These are phyloP conservation scores for Saturnispora galanensis DNA, from an alignment of 805 yeast genomes.

Conservation along the genomic window DNA sequence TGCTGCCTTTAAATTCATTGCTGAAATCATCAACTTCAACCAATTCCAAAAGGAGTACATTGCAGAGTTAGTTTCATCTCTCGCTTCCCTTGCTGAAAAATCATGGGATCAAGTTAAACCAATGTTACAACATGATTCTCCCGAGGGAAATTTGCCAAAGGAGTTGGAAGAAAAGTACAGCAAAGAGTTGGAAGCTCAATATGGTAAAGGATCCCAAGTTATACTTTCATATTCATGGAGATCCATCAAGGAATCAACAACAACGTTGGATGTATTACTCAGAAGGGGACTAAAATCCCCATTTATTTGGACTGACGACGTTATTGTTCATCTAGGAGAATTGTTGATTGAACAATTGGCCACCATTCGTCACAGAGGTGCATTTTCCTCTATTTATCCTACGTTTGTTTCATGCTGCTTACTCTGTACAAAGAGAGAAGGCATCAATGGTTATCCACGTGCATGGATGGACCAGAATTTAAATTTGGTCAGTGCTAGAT, in stretches of 20 bases:
- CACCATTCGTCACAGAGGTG: conserved; percentile 79
- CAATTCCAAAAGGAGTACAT: conserved; percentile 5
- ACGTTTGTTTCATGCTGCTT: conserved; percentile 59
- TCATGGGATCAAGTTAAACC: conserved; percentile 38
- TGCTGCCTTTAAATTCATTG: conserved; percentile 40
- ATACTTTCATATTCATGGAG: conserved; percentile 72
- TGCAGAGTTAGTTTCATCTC: conserved; percentile 4
- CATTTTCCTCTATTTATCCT: conserved; percentile 82
- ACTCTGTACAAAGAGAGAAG: conserved; percentile 33
- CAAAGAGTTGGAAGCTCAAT: conserved; percentile 24
- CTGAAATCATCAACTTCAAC: conserved; percentile 16
- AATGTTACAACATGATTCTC: conserved; percentile 57
- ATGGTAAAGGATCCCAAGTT: conserved; percentile 33
- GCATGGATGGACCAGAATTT: conserved; percentile 56
- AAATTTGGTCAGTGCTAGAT: conserved; percentile 31
- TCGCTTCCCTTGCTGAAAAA: conserved; percentile 9
- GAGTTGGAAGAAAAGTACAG: conserved; percentile 30
- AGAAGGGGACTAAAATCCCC: conserved; percentile 10
- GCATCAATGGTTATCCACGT: conserved; percentile 31
- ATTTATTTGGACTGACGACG: conserved; percentile 22
- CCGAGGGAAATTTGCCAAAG: conserved; percentile 54
- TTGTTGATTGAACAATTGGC: conserved; percentile 58
- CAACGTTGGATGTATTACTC: conserved; percentile 40
- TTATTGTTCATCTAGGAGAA: conserved; percentile 36
- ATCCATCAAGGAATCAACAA: conserved; percentile 66